Conservation (phyloP, 257 asterid genomes). For the Solanum pinnatisectum region DNA sequence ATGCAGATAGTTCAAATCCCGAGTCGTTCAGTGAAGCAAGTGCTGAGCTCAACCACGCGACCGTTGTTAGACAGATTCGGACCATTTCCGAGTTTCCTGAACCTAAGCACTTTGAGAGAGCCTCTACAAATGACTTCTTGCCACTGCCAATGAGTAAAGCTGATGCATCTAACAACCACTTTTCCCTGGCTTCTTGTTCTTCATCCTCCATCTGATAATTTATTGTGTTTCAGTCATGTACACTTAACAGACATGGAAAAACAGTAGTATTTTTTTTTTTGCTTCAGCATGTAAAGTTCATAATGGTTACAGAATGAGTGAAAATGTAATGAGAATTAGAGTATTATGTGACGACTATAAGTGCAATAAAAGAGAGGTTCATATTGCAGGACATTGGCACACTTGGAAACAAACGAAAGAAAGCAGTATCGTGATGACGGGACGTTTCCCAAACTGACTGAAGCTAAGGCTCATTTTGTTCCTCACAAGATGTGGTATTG, state of each 20-base stretch:
- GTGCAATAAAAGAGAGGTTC: neutral
- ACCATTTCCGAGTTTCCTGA: constrained; percentile 40
- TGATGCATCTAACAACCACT: constrained; percentile 48
- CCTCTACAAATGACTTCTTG: constrained; percentile 44
- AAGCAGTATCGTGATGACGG: neutral
- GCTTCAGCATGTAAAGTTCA: neutral
- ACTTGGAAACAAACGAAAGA: neutral
- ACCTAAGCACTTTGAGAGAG: constrained; percentile 43
- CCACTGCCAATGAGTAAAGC: constrained; percentile 51
- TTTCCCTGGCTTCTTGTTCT: constrained; percentile 49
- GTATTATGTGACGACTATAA: neutral
- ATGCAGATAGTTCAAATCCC: constrained; percentile 38
- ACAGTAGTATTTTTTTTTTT: neutral
- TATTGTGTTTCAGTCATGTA: neutral
- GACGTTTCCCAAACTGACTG: neutral
- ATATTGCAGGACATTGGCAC: neutral
- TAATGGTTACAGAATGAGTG: neutral
- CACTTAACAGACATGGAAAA: neutral
- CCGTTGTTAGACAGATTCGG: constrained; percentile 56
- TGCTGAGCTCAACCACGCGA: constrained; percentile 71
- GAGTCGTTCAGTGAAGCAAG: constrained; percentile 33
- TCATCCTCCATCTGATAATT: constrained; percentile 23
- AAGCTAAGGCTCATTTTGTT: neutral
- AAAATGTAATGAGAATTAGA: neutral
- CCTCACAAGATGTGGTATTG: neutral